Base-by-base conservation (phyloP, 2,329 filamentous ascomycete species). In the Colletotrichum falcatum region DNA sequence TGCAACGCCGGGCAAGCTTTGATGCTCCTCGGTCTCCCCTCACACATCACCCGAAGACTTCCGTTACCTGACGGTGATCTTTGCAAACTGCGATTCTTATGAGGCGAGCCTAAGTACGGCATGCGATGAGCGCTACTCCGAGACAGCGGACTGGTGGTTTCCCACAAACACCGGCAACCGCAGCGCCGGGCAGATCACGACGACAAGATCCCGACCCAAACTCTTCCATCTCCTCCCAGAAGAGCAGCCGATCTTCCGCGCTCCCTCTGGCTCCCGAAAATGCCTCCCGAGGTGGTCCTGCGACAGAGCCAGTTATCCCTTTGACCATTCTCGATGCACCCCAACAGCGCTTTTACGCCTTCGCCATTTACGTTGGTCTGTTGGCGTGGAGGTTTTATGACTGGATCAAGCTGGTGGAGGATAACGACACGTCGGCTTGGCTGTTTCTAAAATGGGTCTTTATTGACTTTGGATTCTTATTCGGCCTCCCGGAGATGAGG, bases 371-470 rank as follows among this genome's bases (percentile, higher is more conserved):
- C 79, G 80, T 91, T 51, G 85, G 88, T 39, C 83, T 99, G 30
- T 87, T 93, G 81, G 90, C 90, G 71, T 98, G 94, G 91, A 91
- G 94, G 76, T 82, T 96, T 42, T 97, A 94, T 80, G 94, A 99
- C 83, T 97, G 93, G 85, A 89, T 90, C 74, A 89, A 88, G 67
- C 83, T 95, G 72, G 87, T 94, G 48, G 91, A 95, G 67, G 92
- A 95, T 73, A 93, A 97, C 73, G 89, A 93, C 69, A 91, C 94
- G 76, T 97, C 95, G n/a, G 91, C 96, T 72, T 92, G 90, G 88
- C 87, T 95, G 59, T 98, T 98, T 78, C 83, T 97, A 77, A 99
- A 98, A 87, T 99, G 96, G 96, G 88, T 93, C 73, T 86, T 90
- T 68, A 89, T 99, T 73, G 96, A 99, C 82, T 92, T 93, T 71